Evolutionary conservation across 257 asterid species (phyloP), one percentile per base, ranked within the genome.

Genomic region (Primulina tabacum): DNA sequence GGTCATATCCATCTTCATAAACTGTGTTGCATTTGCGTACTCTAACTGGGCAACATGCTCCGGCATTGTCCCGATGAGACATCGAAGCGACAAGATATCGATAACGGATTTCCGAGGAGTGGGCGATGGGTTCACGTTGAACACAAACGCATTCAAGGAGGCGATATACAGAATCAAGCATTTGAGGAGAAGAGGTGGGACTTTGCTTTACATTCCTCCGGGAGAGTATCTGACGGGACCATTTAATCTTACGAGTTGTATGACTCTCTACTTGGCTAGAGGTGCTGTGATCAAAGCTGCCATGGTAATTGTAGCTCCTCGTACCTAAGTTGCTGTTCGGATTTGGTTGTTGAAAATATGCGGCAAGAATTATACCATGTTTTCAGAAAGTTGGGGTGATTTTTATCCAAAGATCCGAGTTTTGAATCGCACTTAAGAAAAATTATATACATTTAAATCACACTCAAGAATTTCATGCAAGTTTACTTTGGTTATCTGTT

Each of bases 281-380:
- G 96, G 92, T 40, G 96, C 99, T 62, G 87, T 85, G 60, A 91
- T 94, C 85, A 86, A 83, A 79, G 95, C 97, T 65, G 78, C 91
- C 6, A 78, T 63, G 97, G 99, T 93, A 83, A 33, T 33, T 33
- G 30, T 28, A 28, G 30, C 30, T 28, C 30, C 30, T 28, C 30
- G 30, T 2, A 33, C 35, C 35, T 33, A 33, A 28, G 30, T 28
- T 28, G 30, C 30, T 28, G 30, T 28, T 28, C 3, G 30, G 30
- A 28, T 28, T 28, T 28, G 30, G 30, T 28, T 28, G 4, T 28
- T 28, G 30, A 28, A 28, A 28, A 28, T 28, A 28, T 28, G 30
- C 30, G 26, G 26, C 26, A 24, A 24, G 26, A 24, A 28, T 28
- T 28, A 28, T 28, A 28, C 1, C 30, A 28, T 28, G 30, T 28